These are phyloP conservation scores for Pestalotiopsis sp. DNA, from an alignment of 2,329 filamentous ascomycete genomes.

Conservation along the genomic window DNA sequence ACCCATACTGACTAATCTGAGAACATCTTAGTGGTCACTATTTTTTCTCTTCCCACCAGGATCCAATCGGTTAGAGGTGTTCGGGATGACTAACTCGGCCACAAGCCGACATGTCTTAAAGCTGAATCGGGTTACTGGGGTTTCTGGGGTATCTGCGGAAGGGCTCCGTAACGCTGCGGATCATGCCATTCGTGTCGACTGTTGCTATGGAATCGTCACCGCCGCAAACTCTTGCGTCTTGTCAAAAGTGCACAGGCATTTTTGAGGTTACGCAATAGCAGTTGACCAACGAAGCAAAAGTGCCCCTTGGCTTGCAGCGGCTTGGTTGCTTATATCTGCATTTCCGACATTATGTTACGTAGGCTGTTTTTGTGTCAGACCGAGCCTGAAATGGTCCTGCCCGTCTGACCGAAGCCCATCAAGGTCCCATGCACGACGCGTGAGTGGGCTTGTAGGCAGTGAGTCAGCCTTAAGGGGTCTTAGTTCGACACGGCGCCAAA, in stretches of 20 bases:
- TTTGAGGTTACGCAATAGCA: no score
- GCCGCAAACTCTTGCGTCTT: no score
- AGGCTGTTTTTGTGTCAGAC: no score
- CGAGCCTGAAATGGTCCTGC: no score
- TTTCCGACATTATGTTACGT: no score
- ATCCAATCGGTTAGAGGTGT: not conserved
- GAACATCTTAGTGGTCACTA: not conserved
- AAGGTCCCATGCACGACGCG: no score
- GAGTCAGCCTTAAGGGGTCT: conserved; percentile 4
- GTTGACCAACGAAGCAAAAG: no score
- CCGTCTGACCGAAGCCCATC: no score
- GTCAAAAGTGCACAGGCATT: no score
- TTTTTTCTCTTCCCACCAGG: not conserved
- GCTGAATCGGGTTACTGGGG: not conserved
- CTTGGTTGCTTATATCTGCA: no score
- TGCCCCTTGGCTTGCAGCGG: no score
- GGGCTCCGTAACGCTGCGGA: not conserved
- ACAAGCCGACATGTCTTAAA: not conserved
- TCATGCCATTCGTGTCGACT: not conserved
- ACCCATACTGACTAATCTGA: not conserved
- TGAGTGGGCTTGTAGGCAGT: not conserved
- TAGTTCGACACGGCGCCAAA: not conserved
- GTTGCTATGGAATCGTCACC: no score
- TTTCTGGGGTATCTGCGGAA: not conserved
- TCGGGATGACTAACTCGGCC: not conserved